phyloP scores from a whole-genome alignment of 2,329 filamentous ascomycete genomes.

The Elsinoe fawcettii region DNA sequence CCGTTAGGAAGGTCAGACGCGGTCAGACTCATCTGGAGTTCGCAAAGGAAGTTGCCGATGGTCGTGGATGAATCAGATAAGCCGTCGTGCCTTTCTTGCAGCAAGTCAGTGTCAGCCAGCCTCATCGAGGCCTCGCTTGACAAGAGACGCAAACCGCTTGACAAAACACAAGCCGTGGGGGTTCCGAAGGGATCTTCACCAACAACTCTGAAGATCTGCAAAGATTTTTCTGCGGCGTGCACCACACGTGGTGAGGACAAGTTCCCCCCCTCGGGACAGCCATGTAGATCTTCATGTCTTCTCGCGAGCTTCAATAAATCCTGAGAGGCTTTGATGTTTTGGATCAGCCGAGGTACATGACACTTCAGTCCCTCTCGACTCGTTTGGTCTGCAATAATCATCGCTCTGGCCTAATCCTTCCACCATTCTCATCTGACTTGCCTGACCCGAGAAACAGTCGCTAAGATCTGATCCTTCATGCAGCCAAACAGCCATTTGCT shows the following conservation, averaged over 20 bases:
- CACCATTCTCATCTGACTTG: not conserved
- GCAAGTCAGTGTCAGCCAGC: not conserved
- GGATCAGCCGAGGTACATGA: not conserved
- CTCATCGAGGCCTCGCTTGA: not conserved
- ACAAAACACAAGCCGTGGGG: not conserved
- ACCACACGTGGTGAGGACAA: not conserved
- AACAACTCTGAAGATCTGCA: conserved; percentile 7
- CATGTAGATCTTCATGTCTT: conserved; percentile 5
- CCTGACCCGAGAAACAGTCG: not conserved
- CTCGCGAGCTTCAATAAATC: not conserved
- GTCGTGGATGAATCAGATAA: not conserved
- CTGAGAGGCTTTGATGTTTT: not conserved
- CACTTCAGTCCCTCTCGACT: not conserved
- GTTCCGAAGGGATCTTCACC: not conserved
- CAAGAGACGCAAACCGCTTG: not conserved
- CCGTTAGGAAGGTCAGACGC: not conserved
- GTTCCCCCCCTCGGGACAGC: not conserved
- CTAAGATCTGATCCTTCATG: conserved; percentile 11
- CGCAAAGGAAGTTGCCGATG: too few species aligned
- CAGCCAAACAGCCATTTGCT: not conserved
- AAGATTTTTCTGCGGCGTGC: not conserved
- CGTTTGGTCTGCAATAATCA: not conserved
- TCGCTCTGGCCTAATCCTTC: too few species aligned
- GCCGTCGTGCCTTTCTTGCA: not conserved
- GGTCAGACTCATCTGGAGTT: not conserved